Evolutionary conservation across 306 rosid species (phyloP).

Genomic region (Senna tora): DNA sequence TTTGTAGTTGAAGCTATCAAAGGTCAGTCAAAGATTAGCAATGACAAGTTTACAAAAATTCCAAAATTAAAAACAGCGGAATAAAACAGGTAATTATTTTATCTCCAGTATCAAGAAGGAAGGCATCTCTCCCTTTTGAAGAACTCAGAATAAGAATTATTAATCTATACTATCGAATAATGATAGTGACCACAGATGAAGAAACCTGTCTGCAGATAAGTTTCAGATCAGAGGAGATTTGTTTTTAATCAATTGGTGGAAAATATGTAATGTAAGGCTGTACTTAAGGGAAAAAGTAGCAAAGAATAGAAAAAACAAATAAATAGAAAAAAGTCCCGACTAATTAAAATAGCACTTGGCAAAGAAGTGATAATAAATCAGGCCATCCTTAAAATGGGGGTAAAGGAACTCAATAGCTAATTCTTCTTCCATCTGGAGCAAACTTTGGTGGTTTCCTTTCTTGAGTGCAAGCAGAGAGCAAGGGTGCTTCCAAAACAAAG

Average conservation of each 20-base stretch:
- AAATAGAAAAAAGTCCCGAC: neutral
- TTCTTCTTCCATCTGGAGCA: neutral
- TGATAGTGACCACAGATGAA: neutral
- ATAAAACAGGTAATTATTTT: neutral
- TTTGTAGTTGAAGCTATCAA: neutral
- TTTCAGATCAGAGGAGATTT: neutral
- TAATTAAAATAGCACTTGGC: neutral
- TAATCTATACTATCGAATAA: neutral
- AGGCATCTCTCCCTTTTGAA: neutral
- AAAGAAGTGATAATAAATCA: neutral
- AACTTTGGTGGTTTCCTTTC: neutral
- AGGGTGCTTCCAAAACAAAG: constrained; percentile 27
- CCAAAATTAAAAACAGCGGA: neutral
- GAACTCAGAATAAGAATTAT: neutral
- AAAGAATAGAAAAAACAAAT: neutral
- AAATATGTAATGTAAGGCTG: no score
- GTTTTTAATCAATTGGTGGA: neutral
- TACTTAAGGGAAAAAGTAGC: neutral
- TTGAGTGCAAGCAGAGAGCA: constrained; percentile 19
- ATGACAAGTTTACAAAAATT: neutral
- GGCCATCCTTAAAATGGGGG: neutral
- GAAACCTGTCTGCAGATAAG: neutral
- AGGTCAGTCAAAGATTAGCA: neutral
- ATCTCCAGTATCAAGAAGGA: neutral
- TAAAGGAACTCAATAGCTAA: neutral